Percentiles rank a stretch among this genome's conserved stretches.
These are phyloP conservation scores for Piper betle DNA, from an alignment of 164 flowering plant genomes.

Conservation along the genomic window DNA sequence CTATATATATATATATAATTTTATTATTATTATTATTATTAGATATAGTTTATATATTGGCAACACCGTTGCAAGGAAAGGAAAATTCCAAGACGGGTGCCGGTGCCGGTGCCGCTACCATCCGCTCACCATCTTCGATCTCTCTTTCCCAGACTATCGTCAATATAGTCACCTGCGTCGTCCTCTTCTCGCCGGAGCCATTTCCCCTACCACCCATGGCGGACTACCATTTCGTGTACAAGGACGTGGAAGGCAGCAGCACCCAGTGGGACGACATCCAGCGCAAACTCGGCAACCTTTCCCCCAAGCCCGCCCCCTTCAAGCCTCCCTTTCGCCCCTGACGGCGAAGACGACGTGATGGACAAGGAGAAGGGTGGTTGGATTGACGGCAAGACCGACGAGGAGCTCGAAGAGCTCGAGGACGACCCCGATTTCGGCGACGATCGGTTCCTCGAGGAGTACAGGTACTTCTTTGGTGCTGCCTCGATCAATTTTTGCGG, in stretches of 20 bases:
- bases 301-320: slow-evolving; percentile 72
- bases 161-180: no score
- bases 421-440: slow-evolving; percentile 76
- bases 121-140: no score
- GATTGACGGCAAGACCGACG: slow-evolving; percentile 63
- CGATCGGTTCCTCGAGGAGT: slow-evolving; percentile 90
- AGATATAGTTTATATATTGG: not conserved
- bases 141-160: no score
- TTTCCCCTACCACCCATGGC: slow-evolving; percentile 22
- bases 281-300: slow-evolving; percentile 72
- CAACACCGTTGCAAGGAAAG: not conserved
- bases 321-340: slow-evolving; percentile 73
- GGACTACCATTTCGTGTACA: slow-evolving; percentile 87
- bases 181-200: no score
- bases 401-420: slow-evolving; percentile 82
- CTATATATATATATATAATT: no score
- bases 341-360: slow-evolving; percentile 40
- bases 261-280: slow-evolving; percentile 96
- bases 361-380: slow-evolving; percentile 53
- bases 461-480: slow-evolving; percentile 33
- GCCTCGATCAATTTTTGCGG: not conserved
- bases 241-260: slow-evolving; percentile 79
- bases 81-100: no score
- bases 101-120: no score
- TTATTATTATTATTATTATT: no score